Base-by-base conservation (phyloP, 2,329 filamentous ascomycete species). In the Diaporthe amygdali region DNA sequence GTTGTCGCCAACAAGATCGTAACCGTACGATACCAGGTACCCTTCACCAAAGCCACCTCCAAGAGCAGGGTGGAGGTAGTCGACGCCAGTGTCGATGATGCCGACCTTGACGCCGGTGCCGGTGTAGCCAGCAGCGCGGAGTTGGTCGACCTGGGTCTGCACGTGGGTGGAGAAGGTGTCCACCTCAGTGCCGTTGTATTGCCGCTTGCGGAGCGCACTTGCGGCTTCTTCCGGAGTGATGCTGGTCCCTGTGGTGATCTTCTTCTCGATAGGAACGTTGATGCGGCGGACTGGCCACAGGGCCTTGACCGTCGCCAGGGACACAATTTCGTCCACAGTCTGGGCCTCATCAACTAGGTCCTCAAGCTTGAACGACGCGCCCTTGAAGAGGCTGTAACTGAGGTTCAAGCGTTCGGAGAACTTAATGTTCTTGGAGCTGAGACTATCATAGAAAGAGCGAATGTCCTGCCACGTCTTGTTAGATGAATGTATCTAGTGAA, bases 11-110 rank as follows among this genome's bases (percentile, higher is more conserved):
- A 67, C 61, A 10, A 69, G 41, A 30, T 70, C 73, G 5, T 49
- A 32, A 12, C 73, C 73, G 15, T 68, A 70, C 0, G 68, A 47
- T 2, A 74, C 63, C 15, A 68, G 37, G 39, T 68, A 74, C 8
- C 71, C 73, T 9, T 66, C 41, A 7, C 82, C 83, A 66, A 83
- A 84, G 61, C 82, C 81, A 8, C 82, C 82, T 25, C 83, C 82
- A 10, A 84, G 79, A 25, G 81, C 80, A 32, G 81, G 80, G 70
- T 84, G 82, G 4, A 74, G 78, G 69, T 84, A 84, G 72, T 84
- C 82, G 34, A 82, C 72, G 34, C 82, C 82, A n/a, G 77, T 80
- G 68, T 82, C 80, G 22, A 82, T 76, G 37, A 82, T 70, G 12
- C 76, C 79, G n/a, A 82, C 74, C 32, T 76, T 76, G 14, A 78